Conservation (phyloP, 176 grass and related monocot species). For the Pontederia paniculata region DNA sequence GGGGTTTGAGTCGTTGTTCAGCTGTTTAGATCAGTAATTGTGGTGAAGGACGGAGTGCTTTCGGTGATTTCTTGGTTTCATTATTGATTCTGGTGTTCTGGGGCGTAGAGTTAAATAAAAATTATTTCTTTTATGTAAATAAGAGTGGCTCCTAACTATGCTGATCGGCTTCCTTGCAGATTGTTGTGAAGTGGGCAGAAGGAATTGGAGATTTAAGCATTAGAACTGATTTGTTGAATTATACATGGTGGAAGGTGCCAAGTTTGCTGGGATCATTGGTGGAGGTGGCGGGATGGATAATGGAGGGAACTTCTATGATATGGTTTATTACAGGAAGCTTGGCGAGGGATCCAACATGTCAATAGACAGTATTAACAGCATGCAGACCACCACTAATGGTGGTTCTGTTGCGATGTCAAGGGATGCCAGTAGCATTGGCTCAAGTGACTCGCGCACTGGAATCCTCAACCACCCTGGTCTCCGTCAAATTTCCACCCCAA, state of each 20-base stretch:
- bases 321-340: conserved; percentile 72
- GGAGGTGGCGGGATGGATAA: conserved; percentile 1
- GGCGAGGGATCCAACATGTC: conserved; percentile 88
- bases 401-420: conserved; percentile 76
- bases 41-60: not conserved
- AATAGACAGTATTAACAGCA: conserved; percentile 50
- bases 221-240: not conserved
- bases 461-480: conserved; percentile 93
- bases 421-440: conserved; percentile 78
- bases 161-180: no score
- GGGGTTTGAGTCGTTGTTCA: not conserved
- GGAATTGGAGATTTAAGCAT: not conserved
- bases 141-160: not conserved
- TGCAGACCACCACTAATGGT: conserved; percentile 41
- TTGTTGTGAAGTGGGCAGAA: not conserved
- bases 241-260: conserved; percentile 15
- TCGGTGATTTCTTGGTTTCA: not conserved
- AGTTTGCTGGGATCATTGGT: conserved; percentile 10
- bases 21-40: conserved; percentile 1
- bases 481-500: conserved; percentile 37
- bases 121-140: not conserved
- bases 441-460: conserved; percentile 64
- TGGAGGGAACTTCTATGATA: conserved; percentile 23
- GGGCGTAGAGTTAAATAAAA: not conserved
- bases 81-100: not conserved